Conservation (phyloP, 1,284 basidiomycete species). For the Tilletia horrida region DNA sequence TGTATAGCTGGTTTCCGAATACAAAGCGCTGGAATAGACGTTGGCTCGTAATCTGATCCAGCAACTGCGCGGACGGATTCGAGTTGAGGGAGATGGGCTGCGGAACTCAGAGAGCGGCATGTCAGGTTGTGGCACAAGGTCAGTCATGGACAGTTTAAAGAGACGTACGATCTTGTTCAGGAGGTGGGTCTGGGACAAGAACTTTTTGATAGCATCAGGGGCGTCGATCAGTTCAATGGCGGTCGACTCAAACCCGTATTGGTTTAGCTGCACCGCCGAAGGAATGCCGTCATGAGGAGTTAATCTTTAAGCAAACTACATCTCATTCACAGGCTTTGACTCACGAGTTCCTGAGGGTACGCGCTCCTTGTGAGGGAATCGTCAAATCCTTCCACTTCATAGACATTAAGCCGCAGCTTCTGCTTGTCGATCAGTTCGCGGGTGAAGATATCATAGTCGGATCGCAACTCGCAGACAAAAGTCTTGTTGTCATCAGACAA, state of each 20-base stretch:
- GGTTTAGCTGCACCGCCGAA: constrained; percentile 60
- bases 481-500: constrained; percentile 60
- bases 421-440: constrained; percentile 66
- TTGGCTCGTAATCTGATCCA: constrained; percentile 49
- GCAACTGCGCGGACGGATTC: constrained; percentile 17
- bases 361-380: not conserved
- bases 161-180: constrained; percentile 41
- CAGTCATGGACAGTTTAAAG: not conserved
- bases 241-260: constrained; percentile 74
- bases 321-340: not conserved
- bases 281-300: no score
- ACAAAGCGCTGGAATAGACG: constrained; percentile 64
- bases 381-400: constrained; percentile 38
- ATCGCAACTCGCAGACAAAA: constrained; percentile 78
- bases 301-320: not conserved
- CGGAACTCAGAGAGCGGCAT: not conserved
- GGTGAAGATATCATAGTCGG: constrained; percentile 67
- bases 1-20: constrained; percentile 64
- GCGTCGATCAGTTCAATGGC: constrained; percentile 69
- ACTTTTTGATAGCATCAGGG: constrained; percentile 57
- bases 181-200: constrained; percentile 43
- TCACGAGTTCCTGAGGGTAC: not conserved
- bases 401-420: constrained; percentile 50
- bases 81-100: constrained; percentile 4
- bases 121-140: not conserved